Percentiles rank a stretch among this genome's conserved stretches.
Evolutionary conservation across 2,329 filamentous ascomycete genomes (phyloP).

Genomic region (Cordyceps pruinosa): DNA sequence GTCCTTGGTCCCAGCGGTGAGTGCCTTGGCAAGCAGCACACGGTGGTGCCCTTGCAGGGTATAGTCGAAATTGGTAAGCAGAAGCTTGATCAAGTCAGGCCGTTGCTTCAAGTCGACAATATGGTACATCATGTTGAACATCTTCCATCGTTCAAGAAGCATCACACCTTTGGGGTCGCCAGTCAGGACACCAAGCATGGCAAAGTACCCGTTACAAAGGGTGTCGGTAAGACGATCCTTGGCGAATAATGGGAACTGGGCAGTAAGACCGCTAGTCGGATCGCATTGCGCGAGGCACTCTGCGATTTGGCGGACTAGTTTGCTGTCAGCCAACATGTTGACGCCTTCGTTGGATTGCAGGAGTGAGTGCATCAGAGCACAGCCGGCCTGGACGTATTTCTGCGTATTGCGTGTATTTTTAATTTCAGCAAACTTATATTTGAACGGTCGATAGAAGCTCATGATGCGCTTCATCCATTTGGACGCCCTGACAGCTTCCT

Average conservation of each 20-base stretch:
- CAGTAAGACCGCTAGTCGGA: slow-evolving; percentile 69
- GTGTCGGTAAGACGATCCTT: slow-evolving; percentile 77
- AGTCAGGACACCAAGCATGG: slow-evolving; percentile 82
- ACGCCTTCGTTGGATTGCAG: slow-evolving; percentile 80
- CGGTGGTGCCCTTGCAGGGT: slow-evolving; percentile 80
- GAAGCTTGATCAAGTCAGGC: slow-evolving; percentile 81
- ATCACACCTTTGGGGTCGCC: slow-evolving; percentile 74
- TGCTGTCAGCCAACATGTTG: slow-evolving; percentile 83
- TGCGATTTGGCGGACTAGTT: slow-evolving; percentile 85
- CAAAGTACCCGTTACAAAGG: slow-evolving; percentile 86
- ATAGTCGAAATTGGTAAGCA: slow-evolving; percentile 90
- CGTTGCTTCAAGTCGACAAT: slow-evolving; percentile 88
- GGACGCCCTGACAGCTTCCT: slow-evolving; percentile 88
- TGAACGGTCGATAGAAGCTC: slow-evolving; percentile 94
- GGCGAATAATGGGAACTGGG: slow-evolving; percentile 83
- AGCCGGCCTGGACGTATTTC: slow-evolving; percentile 86
- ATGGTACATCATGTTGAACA: slow-evolving; percentile 99
- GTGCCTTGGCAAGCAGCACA: slow-evolving; percentile 85
- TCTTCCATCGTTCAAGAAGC: slow-evolving; percentile 92
- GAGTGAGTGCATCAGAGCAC: slow-evolving; percentile 77
- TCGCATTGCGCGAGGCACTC: slow-evolving; percentile 95
- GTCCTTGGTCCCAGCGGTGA: slow-evolving; percentile 85
- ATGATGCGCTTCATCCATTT: slow-evolving; percentile 95
- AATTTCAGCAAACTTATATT: slow-evolving; percentile 86
- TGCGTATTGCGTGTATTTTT: slow-evolving; percentile 89